Conservation (phyloP, 345 rosid species). For the Diplotaxis tenuifolia region DNA sequence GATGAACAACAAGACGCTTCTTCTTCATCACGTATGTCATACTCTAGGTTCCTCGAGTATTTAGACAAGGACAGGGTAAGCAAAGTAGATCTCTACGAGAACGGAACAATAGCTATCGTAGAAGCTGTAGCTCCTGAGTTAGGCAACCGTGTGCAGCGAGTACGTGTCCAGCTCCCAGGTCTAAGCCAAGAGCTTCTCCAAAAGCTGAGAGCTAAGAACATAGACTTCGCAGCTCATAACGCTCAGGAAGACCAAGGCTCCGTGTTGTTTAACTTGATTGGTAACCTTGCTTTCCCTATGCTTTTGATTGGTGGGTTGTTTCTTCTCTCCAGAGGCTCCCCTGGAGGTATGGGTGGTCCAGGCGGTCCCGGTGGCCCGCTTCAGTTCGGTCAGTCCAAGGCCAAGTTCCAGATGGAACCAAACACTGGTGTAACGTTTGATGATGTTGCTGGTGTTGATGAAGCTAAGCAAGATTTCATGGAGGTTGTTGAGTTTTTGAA, state of each 20-base stretch:
- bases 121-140: conserved; percentile 96
- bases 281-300: conserved; percentile 88
- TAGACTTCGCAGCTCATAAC: conserved; percentile 96
- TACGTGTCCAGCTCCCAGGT: conserved; percentile 95
- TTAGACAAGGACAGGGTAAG: conserved; percentile 85
- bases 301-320: conserved; percentile 94
- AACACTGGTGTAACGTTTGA: conserved; percentile 97
- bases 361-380: conserved; percentile 97
- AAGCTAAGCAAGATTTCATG: conserved; percentile 99
- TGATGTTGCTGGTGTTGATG: conserved; percentile 99
- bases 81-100: conserved; percentile 90
- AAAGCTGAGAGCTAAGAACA: conserved; percentile 90
- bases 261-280: conserved; percentile 74
- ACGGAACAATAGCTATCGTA: conserved; percentile 96
- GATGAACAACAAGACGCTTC: conserved; percentile 97
- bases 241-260: conserved; percentile 98
- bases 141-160: conserved; percentile 90
- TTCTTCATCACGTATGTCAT: conserved; percentile 97
- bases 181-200: conserved; percentile 94
- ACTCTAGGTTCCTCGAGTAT: conserved; percentile 94
- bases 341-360: conserved; percentile 99
- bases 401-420: conserved; percentile 99
- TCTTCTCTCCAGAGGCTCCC: conserved; percentile 86
- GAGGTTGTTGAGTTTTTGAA: conserved; percentile 97
- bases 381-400: conserved; percentile 86